Conservation (phyloP, 2,329 filamentous ascomycete species). For the Diplodia mutila region DNA sequence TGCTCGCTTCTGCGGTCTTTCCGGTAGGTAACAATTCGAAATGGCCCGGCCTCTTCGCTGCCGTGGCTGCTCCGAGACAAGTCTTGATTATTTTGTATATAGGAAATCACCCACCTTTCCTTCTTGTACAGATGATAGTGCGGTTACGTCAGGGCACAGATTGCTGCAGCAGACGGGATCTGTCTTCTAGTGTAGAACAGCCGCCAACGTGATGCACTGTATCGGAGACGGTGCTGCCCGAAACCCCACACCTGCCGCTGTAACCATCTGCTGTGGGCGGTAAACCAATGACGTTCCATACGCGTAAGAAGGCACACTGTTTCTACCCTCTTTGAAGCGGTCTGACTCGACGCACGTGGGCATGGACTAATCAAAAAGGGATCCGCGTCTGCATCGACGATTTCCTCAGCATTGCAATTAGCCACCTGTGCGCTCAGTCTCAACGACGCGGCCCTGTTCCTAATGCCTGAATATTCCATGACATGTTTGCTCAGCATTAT, state of each 20-base stretch:
- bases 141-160: neutral
- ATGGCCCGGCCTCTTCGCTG: neutral
- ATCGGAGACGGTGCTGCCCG: neutral
- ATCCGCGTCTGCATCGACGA: slow-evolving; percentile 7
- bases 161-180: too few relatives aligned
- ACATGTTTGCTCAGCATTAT: neutral
- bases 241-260: neutral
- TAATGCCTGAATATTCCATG: neutral
- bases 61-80: neutral
- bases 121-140: neutral
- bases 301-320: neutral
- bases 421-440: neutral
- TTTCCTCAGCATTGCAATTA: neutral
- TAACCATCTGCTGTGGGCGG: neutral
- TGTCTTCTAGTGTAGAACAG: neutral
- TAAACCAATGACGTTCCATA: neutral
- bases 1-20: neutral
- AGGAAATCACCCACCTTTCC: neutral
- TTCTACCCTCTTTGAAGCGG: neutral
- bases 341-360: neutral
- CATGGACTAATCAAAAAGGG: neutral
- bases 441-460: neutral
- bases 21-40: neutral
- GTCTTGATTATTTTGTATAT: neutral
- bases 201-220: neutral